Evolutionary conservation across 208 protist species (phyloP), one percentile per base, ranked within the genome.

Genomic region (Trypanosomatidae sp.): DNA sequence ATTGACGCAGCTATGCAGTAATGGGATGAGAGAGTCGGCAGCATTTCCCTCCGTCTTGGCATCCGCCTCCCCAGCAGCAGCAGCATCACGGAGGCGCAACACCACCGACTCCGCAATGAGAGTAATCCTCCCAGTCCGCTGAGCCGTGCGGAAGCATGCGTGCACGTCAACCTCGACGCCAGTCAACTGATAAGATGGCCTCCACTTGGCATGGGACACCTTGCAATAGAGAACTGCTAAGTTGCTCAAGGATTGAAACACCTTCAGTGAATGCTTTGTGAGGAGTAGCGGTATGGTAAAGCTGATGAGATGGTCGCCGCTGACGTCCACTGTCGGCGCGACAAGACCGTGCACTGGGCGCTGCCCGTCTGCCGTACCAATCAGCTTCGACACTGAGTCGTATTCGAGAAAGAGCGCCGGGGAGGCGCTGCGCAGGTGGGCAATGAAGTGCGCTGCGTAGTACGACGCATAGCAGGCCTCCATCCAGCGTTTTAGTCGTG

Each of bases 211-310:
- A 17, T 70, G 53, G 39, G 79, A 41, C 15, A 80, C 28, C 67
- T 87, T 91, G 59, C 77, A 78, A 72, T 88, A 91, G 4, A 85
- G 67, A 25, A 75, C 62, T 30, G 84, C 36, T 13, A 85, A 74
- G 65, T 80, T 86, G 69, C 62, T 59, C 39, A 91, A 49, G 5
- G 66, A 70, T 10, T 49, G 50, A n/a, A 60, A 67, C 10, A 77
- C 55, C 39, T 72, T 58, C 39, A 52, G 55, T 5, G 58, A 30
- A n/a, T 12, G 28, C 30, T 78, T 59, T 3, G 60, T 41, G 6
- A 79, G 36, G 43, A 88, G 66, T 6, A 91, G 72, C 0, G 86
- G 86, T 15, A 85, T 80, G 5, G 59, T 55, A n/a, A 91, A 72
- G 30, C 52, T 68, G 4, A 88, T 70, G 30, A 69, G 33, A 25